phyloP scores from a whole-genome alignment of 257 asterid species.

The Solanum stenotomum region DNA sequence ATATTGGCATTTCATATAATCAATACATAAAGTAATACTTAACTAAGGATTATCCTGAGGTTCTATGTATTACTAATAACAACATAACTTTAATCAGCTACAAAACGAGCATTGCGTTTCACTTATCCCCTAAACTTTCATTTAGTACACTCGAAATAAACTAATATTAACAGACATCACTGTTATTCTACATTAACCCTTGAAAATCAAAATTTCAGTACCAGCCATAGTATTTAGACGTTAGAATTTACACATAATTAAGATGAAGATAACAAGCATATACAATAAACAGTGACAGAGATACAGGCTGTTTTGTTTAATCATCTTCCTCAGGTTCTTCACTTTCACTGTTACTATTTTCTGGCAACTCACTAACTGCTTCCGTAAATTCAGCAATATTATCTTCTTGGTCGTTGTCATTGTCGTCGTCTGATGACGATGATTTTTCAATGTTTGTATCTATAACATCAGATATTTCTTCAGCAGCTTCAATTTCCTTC shows the following conservation, averaged over 20 bases:
- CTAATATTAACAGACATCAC: background rate
- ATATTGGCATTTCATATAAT: background rate
- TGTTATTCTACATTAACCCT: background rate
- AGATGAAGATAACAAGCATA: background rate
- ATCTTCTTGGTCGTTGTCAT: background rate
- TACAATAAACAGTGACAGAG: background rate
- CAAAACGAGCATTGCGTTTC: background rate
- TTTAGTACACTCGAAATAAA: background rate
- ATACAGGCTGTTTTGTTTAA: background rate
- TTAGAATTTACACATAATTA: background rate
- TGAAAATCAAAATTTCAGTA: background rate
- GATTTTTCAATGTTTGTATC: constrained; percentile 3
- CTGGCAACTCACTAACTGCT: background rate
- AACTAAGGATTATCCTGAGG: background rate
- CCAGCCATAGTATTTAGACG: background rate
- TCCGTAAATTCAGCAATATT: background rate
- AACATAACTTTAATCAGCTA: background rate
- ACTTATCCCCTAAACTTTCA: background rate
- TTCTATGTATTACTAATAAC: too few species aligned
- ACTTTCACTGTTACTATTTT: background rate
- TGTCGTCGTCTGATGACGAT: background rate
- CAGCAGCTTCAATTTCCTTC: constrained; percentile 12
- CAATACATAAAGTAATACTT: background rate
- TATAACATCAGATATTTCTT: constrained; percentile 5
- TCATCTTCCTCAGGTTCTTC: constrained; percentile 12